phyloP scores from a whole-genome alignment of 768 basidiomycete genomes.

The Hericium erinaceus region DNA sequence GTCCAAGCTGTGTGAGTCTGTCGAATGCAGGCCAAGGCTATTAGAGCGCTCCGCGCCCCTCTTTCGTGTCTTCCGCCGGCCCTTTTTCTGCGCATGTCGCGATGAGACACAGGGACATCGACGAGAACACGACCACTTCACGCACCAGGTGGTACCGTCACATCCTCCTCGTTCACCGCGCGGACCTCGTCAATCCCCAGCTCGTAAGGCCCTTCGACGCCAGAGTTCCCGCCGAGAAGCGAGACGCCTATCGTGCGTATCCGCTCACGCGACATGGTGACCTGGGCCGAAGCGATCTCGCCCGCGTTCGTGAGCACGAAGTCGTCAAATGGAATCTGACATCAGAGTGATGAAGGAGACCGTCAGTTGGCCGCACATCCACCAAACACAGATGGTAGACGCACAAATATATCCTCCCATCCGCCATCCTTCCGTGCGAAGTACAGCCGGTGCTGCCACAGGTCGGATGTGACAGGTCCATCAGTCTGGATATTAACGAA shows the following conservation, averaged over 20 bases:
- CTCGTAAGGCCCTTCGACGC: constrained; percentile 67
- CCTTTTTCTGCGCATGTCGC: constrained; percentile 12
- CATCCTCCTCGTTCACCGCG: constrained; percentile 71
- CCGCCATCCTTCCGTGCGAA: constrained; percentile 53
- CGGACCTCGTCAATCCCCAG: constrained; percentile 75
- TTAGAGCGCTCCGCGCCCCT: constrained; percentile 18
- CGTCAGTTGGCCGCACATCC: too few relatives aligned
- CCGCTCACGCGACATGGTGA: constrained; percentile 66
- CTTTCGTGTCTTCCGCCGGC: constrained; percentile 18
- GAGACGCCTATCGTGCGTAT: constrained; percentile 82
- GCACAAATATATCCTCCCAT: constrained; percentile 79
- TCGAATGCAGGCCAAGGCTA: not conserved
- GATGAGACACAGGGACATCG: not conserved
- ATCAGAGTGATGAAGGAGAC: not conserved
- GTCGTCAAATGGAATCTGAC: constrained; percentile 69
- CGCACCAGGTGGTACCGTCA: constrained; percentile 6
- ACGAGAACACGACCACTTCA: not conserved
- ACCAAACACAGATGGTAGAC: constrained; percentile 21
- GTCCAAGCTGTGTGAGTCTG: too few relatives aligned
- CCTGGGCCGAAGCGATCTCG: constrained; percentile 58
- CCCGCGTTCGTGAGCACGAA: constrained; percentile 72
- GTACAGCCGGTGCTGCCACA: constrained; percentile 94
- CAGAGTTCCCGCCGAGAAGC: constrained; percentile 76
- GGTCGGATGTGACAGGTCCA: constrained; percentile 65
- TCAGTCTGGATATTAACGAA: constrained; percentile 92